Conservation (phyloP, 805 yeast species). For the Barnettozyma sp. region DNA sequence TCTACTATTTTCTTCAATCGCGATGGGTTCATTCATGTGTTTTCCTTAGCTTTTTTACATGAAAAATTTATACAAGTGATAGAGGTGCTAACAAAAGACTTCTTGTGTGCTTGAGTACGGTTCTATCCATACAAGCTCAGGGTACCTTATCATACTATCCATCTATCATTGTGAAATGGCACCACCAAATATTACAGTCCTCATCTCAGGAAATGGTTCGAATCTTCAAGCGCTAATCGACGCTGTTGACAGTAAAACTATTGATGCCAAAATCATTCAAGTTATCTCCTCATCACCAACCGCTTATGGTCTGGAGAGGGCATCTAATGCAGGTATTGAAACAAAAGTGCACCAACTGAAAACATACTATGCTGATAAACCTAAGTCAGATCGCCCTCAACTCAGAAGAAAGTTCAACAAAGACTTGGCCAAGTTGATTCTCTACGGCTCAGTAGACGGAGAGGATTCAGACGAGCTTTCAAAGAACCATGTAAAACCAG, state of each 20-base stretch:
- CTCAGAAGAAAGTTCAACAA: constrained; percentile 69
- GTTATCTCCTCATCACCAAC: constrained; percentile 80
- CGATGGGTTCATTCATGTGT: no score
- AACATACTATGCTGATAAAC: constrained; percentile 63
- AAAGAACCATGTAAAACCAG: constrained; percentile 48
- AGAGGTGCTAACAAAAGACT: no score
- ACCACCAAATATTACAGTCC: constrained; percentile 42
- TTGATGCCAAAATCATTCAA: constrained; percentile 52
- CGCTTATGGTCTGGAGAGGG: constrained; percentile 88
- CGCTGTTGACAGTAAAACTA: constrained; percentile 38
- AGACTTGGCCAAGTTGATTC: constrained; percentile 67
- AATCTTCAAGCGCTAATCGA: constrained; percentile 92
- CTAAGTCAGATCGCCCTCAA: constrained; percentile 56
- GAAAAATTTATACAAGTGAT: no score
- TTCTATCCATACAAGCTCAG: no score
- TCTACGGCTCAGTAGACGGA: constrained; percentile 39
- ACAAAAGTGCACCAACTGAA: constrained; percentile 66
- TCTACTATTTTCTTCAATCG: no score
- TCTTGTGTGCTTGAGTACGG: no score
- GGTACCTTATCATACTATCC: no score
- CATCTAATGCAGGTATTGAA: constrained; percentile 62
- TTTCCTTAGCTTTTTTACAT: no score
- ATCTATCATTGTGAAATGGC: constrained; percentile 8
- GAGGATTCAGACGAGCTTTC: constrained; percentile 18
- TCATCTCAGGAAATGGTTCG: constrained; percentile 95